Conservation (phyloP, 768 basidiomycete species). For the Lentinula edodes region DNA sequence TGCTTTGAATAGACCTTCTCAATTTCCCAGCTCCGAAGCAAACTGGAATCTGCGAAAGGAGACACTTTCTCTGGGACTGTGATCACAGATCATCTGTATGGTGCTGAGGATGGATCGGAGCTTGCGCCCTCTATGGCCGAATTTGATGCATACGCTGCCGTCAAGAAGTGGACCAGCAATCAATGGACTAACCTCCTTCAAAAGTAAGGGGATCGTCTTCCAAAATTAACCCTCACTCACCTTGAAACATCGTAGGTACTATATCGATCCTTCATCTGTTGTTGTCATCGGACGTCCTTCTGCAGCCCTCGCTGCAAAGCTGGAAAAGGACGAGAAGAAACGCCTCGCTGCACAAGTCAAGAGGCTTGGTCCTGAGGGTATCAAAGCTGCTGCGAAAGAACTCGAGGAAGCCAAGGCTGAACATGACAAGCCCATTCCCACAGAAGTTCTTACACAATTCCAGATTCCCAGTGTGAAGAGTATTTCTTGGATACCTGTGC, state of each 20-base stretch:
- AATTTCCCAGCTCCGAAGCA: constrained; percentile 63
- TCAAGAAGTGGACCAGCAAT: constrained; percentile 66
- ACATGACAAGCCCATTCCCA: constrained; percentile 79
- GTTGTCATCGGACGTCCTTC: constrained; percentile 90
- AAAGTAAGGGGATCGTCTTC: constrained; percentile 41
- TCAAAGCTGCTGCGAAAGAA: constrained; percentile 59
- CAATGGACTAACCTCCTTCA: constrained; percentile 77
- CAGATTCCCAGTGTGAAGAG: constrained; percentile 87
- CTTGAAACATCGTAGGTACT: constrained; percentile 53
- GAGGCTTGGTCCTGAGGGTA: constrained; percentile 73
- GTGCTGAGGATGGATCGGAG: constrained; percentile 75
- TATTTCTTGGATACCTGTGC: constrained; percentile 87
- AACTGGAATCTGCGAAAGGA: constrained; percentile 76
- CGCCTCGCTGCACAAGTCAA: constrained; percentile 67
- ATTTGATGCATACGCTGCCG: constrained; percentile 59
- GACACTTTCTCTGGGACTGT: constrained; percentile 72
- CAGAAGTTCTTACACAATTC: constrained; percentile 75
- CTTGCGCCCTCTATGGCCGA: constrained; percentile 72
- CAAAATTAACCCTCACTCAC: neutral
- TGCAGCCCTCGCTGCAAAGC: constrained; percentile 68
- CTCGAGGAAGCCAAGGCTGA: constrained; percentile 83
- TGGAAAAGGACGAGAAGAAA: constrained; percentile 77
- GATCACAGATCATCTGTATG: constrained; percentile 85
- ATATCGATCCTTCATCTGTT: constrained; percentile 63
- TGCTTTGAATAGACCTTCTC: neutral